phyloP scores from a whole-genome alignment of 2,329 filamentous ascomycete genomes.

The Calonectria henricotiae region DNA sequence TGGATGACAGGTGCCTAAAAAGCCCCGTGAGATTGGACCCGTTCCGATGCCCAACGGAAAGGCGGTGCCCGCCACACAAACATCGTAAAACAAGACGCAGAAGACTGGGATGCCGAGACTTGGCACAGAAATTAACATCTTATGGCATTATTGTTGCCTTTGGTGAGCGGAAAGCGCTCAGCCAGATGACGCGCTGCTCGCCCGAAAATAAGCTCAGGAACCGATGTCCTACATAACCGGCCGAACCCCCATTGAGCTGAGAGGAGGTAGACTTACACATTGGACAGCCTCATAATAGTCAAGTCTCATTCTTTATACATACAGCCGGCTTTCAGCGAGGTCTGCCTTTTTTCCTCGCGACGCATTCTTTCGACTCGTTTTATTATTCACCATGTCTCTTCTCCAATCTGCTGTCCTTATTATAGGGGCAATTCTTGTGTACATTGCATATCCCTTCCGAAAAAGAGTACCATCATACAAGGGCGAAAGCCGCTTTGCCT shows the following conservation, averaged over 20 bases:
- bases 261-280: neutral
- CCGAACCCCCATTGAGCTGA: neutral
- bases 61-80: slow-evolving; percentile 17
- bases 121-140: slow-evolving; percentile 4
- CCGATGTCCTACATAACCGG: neutral
- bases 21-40: slow-evolving; percentile 12
- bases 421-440: slow-evolving; percentile 9
- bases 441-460: slow-evolving; percentile 1
- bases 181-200: neutral
- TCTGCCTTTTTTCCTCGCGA: neutral
- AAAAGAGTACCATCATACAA: slow-evolving; percentile 28
- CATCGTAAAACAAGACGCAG: neutral
- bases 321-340: neutral
- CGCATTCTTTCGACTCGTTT: neutral
- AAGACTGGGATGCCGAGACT: neutral
- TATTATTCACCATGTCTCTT: slow-evolving; percentile 7
- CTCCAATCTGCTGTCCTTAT: slow-evolving; percentile 24
- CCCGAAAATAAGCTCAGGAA: slow-evolving; percentile 21
- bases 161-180: neutral
- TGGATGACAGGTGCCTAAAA: neutral
- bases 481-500: slow-evolving; percentile 28
- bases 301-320: neutral
- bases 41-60: slow-evolving; percentile 34
- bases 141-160: neutral
- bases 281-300: neutral